phyloP scores from a whole-genome alignment of 805 yeast genomes.

The Priceomyces medius region DNA sequence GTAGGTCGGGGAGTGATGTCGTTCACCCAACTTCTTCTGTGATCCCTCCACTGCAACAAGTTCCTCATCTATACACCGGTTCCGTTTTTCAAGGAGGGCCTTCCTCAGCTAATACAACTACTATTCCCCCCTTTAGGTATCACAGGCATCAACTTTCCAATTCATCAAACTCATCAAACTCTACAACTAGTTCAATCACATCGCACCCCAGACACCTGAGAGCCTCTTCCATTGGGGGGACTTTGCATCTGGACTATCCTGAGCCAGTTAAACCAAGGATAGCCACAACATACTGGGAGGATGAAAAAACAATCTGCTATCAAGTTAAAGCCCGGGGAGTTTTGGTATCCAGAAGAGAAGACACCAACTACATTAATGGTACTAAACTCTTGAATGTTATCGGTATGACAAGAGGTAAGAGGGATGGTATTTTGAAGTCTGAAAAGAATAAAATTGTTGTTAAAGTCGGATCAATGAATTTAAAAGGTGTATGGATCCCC shows the following conservation, averaged over 20 bases:
- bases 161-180: constrained; percentile 6
- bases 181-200: constrained; percentile 4
- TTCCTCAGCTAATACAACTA: neutral
- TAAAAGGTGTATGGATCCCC: constrained; percentile 45
- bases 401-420: constrained; percentile 40
- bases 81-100: constrained; percentile 2
- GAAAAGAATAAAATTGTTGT: constrained; percentile 31
- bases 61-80: constrained; percentile 2
- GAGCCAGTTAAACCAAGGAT: constrained; percentile 30
- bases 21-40: neutral
- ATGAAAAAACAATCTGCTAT: constrained; percentile 35
- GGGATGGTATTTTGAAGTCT: constrained; percentile 39
- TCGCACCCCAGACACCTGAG: constrained; percentile 13
- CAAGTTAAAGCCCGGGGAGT: constrained; percentile 35
- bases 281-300: constrained; percentile 39
- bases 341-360: constrained; percentile 37
- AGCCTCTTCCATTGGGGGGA: constrained; percentile 12
- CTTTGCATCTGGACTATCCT: constrained; percentile 12
- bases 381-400: constrained; percentile 39
- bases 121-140: neutral
- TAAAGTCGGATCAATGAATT: constrained; percentile 38
- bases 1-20: neutral
- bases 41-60: constrained; percentile 6
- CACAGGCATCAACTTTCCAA: constrained; percentile 5
- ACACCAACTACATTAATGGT: constrained; percentile 35